Evolutionary conservation across 176 grass and related monocot species (phyloP).

Genomic region (Carex myosuroides): DNA sequence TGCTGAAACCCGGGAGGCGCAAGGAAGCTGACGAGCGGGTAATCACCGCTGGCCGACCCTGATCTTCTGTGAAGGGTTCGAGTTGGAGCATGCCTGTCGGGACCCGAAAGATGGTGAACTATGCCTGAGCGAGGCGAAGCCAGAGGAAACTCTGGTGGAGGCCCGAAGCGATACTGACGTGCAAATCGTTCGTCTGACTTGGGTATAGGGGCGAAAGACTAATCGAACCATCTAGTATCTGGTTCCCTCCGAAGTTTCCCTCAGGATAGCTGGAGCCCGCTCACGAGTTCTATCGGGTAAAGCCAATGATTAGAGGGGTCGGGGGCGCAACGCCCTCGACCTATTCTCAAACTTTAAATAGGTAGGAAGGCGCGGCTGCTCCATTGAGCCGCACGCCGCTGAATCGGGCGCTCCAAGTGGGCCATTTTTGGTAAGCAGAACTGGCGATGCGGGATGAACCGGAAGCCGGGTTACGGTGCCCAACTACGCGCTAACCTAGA

Average conservation of each 20-base stretch:
- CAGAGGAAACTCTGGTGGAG: constrained; percentile 85
- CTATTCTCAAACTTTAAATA: too few species aligned
- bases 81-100: constrained; percentile 73
- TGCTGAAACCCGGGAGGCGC: constrained; percentile 37
- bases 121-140: constrained; percentile 68
- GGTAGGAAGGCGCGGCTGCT: too few species aligned
- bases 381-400: too few species aligned
- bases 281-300: too few species aligned
- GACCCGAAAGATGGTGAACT: constrained; percentile 87
- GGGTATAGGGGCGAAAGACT: constrained; percentile 91
- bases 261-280: too few species aligned
- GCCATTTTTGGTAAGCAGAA: constrained; percentile 51
- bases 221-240: constrained; percentile 90
- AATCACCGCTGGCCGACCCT: constrained; percentile 44
- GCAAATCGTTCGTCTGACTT: constrained; percentile 85
- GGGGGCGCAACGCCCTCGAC: too few species aligned
- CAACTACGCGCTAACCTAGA: neutral
- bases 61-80: constrained; percentile 71
- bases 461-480: neutral
- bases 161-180: constrained; percentile 68
- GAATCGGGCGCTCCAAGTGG: too few species aligned
- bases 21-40: constrained; percentile 34
- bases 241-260: constrained; percentile 86
- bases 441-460: constrained; percentile 48
- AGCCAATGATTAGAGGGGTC: too few species aligned